phyloP scores from a whole-genome alignment of 345 rosid genomes.

The Gossypium herbaceum region DNA sequence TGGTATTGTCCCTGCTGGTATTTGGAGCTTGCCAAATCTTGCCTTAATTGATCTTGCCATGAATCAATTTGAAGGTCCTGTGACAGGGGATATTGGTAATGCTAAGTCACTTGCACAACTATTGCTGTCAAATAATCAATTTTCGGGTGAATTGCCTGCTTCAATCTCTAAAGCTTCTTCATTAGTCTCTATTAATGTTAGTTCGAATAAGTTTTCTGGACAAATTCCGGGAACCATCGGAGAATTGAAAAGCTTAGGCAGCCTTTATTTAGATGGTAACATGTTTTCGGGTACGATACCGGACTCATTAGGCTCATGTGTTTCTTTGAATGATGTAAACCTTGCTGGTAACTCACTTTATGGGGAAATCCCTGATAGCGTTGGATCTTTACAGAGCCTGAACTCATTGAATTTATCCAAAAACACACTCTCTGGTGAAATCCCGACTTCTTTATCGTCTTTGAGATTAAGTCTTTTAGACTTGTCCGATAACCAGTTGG shows the following conservation, averaged over 20 bases:
- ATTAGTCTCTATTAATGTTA: conserved; percentile 44
- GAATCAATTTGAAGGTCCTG: conserved; percentile 55
- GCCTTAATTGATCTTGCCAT: conserved; percentile 48
- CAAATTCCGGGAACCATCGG: conserved; percentile 45
- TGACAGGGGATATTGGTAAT: conserved; percentile 43
- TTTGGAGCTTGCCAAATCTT: conserved; percentile 72
- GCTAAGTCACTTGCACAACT: conserved; percentile 58
- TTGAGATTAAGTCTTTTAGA: conserved; percentile 68
- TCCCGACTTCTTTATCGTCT: conserved; percentile 48
- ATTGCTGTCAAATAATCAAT: conserved; percentile 39
- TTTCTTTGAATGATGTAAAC: conserved; percentile 41
- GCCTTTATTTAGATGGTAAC: conserved; percentile 44
- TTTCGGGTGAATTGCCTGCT: conserved; percentile 56
- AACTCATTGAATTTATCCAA: conserved; percentile 65
- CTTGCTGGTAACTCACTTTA: conserved; percentile 57
- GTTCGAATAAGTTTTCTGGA: conserved; percentile 51
- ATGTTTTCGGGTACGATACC: conserved; percentile 55
- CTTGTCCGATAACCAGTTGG: conserved; percentile 56
- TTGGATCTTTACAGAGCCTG: conserved; percentile 44
- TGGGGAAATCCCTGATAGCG: conserved; percentile 52
- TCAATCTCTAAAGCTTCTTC: conserved; percentile 49
- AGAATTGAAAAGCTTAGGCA: conserved; percentile 44
- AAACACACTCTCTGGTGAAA: conserved; percentile 61
- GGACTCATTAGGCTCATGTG: conserved; percentile 49
- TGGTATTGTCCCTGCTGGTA: conserved; percentile 49